Evolutionary conservation across 169 alveolate species (phyloP), one percentile per base, ranked within the genome.

Genomic region (Babesia microti): DNA sequence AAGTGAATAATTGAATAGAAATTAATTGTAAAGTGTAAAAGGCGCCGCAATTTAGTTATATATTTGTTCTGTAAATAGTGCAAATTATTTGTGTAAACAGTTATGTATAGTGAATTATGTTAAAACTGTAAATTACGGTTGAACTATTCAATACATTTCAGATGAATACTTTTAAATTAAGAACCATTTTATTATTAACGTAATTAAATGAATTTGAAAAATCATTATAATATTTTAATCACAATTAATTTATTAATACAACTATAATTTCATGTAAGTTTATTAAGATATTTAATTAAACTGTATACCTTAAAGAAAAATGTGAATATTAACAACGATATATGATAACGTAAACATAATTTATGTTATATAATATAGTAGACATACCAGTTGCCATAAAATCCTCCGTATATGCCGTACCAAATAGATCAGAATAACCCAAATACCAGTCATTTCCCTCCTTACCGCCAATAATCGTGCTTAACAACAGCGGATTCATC

Each of bases 361-460:
- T 9, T 29, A 29, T 9, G 11, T 11, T 9, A 29, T 11, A 11
- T 11, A 9, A 29, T 11, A 9, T 29, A 29, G 11, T 9, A 9
- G 11, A 29, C 48, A 4, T 39, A 65, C 76, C 76, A 41, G 76
- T 65, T 7, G 37, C 65, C 21, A 65, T 33, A 32, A 65, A 65
- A 51, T 65, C 69, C 14, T 65, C 76, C 26, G 24, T 45, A 41
- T 65, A 65, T 49, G 53, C 44, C 12, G 76, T 65, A 19, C 76
- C 76, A 44, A 54, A 55, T 37, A 50, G 24, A 22, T 65, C 76
- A 1, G 71, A 22, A 42, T 65, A 65, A 14, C 76, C 76, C 34
- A 65, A 41, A 40, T 48, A 65, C 5, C 70, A 42, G 21, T 12
- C 49, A 22, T 58, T 63, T 3, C 19, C 19, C 15, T 41, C 21